Evolutionary conservation across 768 basidiomycete genomes (phyloP).

Genomic region (Exsudoporus frostii): DNA sequence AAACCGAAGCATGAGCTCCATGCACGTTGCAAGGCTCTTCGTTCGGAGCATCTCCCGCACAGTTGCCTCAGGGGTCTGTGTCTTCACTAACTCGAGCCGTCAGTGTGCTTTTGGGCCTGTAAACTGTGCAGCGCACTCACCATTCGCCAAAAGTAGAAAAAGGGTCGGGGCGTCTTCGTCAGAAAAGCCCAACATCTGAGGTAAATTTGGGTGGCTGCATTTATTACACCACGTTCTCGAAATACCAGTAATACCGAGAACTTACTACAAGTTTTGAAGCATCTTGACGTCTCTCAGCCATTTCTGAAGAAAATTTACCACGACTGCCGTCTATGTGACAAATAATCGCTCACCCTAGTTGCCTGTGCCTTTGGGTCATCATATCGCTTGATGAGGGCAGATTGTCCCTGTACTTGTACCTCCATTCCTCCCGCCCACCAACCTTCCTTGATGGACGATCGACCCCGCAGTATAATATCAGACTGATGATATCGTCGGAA

Average conservation of each 20-base stretch:
- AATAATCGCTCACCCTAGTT: conserved; percentile 26
- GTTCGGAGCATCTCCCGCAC: conserved; percentile 36
- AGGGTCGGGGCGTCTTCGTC: conserved; percentile 42
- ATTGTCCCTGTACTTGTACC: conserved; percentile 40
- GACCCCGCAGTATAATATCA: conserved; percentile 39
- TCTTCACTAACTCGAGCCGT: conserved; percentile 36
- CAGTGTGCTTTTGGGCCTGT: background rate
- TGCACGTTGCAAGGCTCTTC: conserved; percentile 37
- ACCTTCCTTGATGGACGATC: conserved; percentile 36
- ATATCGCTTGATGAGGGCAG: conserved; percentile 43
- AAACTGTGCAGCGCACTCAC: conserved; percentile 20
- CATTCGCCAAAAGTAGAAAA: conserved; percentile 51
- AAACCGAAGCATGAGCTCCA: conserved; percentile 33
- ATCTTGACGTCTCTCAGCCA: conserved; percentile 51
- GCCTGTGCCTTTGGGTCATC: conserved; percentile 35
- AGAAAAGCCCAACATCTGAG: conserved; percentile 52
- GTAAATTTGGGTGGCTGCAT: conserved; percentile 48
- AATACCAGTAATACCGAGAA: background rate
- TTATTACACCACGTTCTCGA: background rate
- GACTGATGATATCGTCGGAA: conserved; percentile 51
- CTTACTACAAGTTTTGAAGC: conserved; percentile 50
- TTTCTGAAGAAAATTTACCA: conserved; percentile 27
- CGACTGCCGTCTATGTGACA: background rate
- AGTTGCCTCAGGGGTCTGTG: conserved; percentile 39
- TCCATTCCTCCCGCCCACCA: conserved; percentile 48